phyloP scores from a whole-genome alignment of 2,329 filamentous ascomycete species.

The Pestalotiopsis sp. region DNA sequence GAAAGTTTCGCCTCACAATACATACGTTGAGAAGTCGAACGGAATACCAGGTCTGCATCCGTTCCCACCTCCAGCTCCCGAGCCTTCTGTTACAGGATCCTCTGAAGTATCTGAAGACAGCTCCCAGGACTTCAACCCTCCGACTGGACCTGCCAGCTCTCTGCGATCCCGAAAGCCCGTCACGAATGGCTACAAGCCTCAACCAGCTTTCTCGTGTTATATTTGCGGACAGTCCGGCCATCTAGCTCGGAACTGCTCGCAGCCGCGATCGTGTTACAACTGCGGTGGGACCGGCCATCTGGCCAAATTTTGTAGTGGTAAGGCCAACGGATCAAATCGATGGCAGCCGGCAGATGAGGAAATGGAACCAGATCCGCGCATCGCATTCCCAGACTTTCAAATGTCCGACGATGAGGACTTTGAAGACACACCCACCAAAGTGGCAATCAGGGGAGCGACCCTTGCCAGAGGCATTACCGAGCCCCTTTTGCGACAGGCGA shows the following conservation, averaged over 20 bases:
- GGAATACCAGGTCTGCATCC: constrained; percentile 5
- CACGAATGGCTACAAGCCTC: constrained; percentile 3
- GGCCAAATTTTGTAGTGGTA: background rate
- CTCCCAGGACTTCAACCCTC: background rate
- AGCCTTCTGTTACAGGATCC: background rate
- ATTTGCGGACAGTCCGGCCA: constrained; percentile 1
- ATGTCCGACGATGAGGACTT: background rate
- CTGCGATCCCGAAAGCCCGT: background rate
- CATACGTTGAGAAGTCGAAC: background rate
- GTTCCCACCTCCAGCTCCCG: background rate
- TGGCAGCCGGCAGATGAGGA: background rate
- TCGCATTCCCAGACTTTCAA: background rate
- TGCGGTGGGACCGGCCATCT: constrained; percentile 7
- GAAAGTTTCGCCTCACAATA: background rate
- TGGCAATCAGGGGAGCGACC: constrained; percentile 3
- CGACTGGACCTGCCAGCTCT: background rate
- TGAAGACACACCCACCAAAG: background rate
- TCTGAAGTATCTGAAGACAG: background rate
- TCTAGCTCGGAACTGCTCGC: constrained; percentile 1
- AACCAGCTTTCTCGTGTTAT: constrained; percentile 3
- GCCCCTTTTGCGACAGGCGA: constrained; percentile 7
- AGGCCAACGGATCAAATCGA: background rate
- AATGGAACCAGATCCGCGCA: background rate
- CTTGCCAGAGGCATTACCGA: constrained; percentile 10
- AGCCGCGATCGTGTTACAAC: constrained; percentile 6